phyloP scores from a whole-genome alignment of 2,329 filamentous ascomycete genomes.

The Hypoxylon sp. region DNA sequence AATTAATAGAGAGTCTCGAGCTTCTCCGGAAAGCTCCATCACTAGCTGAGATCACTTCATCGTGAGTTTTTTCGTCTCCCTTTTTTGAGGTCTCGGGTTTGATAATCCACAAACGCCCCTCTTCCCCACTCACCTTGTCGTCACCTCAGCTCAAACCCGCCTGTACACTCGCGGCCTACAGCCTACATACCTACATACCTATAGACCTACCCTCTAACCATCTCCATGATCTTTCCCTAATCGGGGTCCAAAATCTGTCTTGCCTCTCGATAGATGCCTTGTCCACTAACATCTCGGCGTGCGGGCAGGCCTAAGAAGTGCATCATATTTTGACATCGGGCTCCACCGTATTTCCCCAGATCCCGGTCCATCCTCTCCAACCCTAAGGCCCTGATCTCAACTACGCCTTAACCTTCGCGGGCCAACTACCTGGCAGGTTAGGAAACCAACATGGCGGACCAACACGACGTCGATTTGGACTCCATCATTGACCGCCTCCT shows the following conservation, averaged over 20 bases:
- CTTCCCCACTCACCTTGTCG: conserved; percentile 49
- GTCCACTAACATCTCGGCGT: conserved; percentile 36
- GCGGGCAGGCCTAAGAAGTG: conserved; percentile 48
- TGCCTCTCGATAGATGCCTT: conserved; percentile 23
- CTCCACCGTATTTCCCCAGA: conserved; percentile 41
- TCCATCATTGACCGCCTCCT: conserved; percentile 99
- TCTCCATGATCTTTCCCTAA: conserved; percentile 30
- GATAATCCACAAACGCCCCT: conserved; percentile 47
- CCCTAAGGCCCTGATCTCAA: conserved; percentile 42
- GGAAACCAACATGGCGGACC: conserved; percentile 68
- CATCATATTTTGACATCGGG: conserved; percentile 47
- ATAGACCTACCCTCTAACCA: conserved; percentile 10
- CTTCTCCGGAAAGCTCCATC: conserved; percentile 44
- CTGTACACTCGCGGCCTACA: conserved; percentile 5
- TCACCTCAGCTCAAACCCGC: conserved; percentile 39
- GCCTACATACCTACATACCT: conserved; percentile 20
- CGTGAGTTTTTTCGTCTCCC: conserved; percentile 51
- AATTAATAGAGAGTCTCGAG: conserved; percentile 36
- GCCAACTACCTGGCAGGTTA: conserved; percentile 59
- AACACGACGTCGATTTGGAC: conserved; percentile 95
- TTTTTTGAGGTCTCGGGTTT: conserved; percentile 34
- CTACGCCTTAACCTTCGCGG: conserved; percentile 49
- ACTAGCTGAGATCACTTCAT: conserved; percentile 57
- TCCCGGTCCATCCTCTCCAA: conserved; percentile 35
- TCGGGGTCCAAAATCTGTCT: conserved; percentile 11